Base-by-base conservation (phyloP, 1,284 basidiomycete genomes). In the Rhodotorula sp. region DNA sequence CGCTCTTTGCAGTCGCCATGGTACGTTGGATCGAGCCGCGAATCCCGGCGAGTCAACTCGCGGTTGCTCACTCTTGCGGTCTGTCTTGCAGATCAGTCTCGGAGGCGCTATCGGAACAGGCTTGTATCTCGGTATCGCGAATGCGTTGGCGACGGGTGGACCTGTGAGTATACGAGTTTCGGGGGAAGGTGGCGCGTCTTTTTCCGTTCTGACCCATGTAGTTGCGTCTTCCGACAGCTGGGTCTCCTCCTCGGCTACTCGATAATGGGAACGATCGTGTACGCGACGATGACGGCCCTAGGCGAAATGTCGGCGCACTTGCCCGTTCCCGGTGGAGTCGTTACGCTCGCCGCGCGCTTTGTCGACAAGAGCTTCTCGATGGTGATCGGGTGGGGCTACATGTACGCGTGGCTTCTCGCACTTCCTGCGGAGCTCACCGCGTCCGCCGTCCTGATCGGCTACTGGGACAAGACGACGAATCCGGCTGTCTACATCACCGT, bases 281-380 rank as follows among this genome's bases (percentile, higher is more conserved):
- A 55, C 68, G 53, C 64, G 30, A 44, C 54, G 44, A 81, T 82
- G 80, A 73, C 76, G 54, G 68, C 73, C 62, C 61, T 71, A 26
- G 84, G 85, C 49, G 85, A 86, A 78, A 89, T 89, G 87, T 81
- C 89, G 66, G 85, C 87, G 0, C 89, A 85, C 75, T 84, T 90
- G 54, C 81, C 82, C 53, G 82, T 85, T 15, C 49, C 42, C 3
- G 64, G 64, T 1, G 64, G 64, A n/a, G 26, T 29, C 26, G 89
- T 93, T 79, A 88, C 86, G 59, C 83, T 93, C 53, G 89, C 91
- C 4, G 86, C 86, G 72, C 87, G 89, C 53, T 91, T 91, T 78
- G 87, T 92, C 44, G 87, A 91, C 78, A 87, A 88, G 5, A 88
- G 90, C 4, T 84, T 93, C 68, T 88, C 88, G 1, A 91, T 91